Percentiles rank a stretch among this genome's conserved stretches.
These are phyloP conservation scores for Arabidopsis suecica DNA, from an alignment of 345 rosid genomes.

Conservation along the genomic window DNA sequence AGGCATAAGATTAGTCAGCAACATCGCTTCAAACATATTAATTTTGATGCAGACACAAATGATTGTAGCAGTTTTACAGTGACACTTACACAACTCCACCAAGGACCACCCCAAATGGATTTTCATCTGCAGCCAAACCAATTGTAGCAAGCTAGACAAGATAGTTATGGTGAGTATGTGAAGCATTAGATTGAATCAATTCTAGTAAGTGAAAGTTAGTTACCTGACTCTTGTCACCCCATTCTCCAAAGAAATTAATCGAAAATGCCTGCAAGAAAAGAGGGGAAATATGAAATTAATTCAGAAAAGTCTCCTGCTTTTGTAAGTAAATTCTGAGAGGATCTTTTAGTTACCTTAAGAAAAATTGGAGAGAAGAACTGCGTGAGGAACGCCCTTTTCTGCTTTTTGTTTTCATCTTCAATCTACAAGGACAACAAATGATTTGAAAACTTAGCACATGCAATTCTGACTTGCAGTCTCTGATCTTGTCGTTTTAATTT, in stretches of 20 bases:
- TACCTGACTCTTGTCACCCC: slow-evolving; percentile 99
- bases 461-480: neutral
- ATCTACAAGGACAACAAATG: slow-evolving; percentile 46
- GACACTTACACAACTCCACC: slow-evolving; percentile 86
- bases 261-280: slow-evolving; percentile 85
- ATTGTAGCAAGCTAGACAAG: slow-evolving; percentile 84
- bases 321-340: neutral
- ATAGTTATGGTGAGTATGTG: slow-evolving; percentile 36
- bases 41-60: neutral
- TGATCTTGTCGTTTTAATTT: neutral
- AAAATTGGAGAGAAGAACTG: slow-evolving; percentile 91
- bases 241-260: slow-evolving; percentile 94
- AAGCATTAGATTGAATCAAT: slow-evolving; percentile 5
- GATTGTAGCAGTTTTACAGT: neutral
- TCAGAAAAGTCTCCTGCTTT: neutral
- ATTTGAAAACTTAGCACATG: slow-evolving; percentile 4
- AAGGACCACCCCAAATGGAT: slow-evolving; percentile 86
- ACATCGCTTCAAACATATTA: neutral
- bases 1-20: slow-evolving; percentile 26
- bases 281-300: slow-evolving; percentile 29
- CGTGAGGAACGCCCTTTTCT: slow-evolving; percentile 69
- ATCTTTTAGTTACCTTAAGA: slow-evolving; percentile 63
- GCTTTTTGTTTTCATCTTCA: slow-evolving; percentile 79
- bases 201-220: slow-evolving; percentile 21
- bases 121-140: slow-evolving; percentile 97